Evolutionary conservation across 75 land plant species (phyloP), one percentile per base, ranked within the genome.

Genomic region (Cupressus sempervirens): DNA sequence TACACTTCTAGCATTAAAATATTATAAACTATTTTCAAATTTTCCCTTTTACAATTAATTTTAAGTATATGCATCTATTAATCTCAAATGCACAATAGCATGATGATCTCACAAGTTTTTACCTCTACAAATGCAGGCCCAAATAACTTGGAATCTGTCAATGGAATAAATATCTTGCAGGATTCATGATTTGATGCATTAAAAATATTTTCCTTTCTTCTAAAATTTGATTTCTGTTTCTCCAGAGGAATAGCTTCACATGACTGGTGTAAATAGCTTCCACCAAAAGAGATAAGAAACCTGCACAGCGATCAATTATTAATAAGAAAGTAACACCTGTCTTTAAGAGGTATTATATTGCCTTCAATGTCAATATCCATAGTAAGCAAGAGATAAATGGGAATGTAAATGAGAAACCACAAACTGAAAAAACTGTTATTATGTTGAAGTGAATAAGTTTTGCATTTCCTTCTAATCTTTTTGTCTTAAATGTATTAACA

Each of bases 41-140:
- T 38, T 76, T 76, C 41, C 38, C 26, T 76, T 38, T 76, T 26
- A n/a, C 50, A 23, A 23, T 10, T 40, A 40, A 26, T 4, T 79
- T 16, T 9, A 13, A 7, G 45, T 79, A 30, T 1, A 11, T n/a
- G 30, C 11, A 38, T 79, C 29, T 48, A 79, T 79, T 26, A n/a
- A 50, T 45, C 26, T 79, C 50, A 79, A 45, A 23, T 45, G 45
- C n/a, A 1, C 12, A 79, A 45, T 11, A 11, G 46, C 81, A 41
- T 79, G 26, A 41, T 79, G 45, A 38, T 41, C 81, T 43, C 81
- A 45, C 4, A 80, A 32, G 34, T 16, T 74, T 86, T 36, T 82
- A 96, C 99, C 98, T 98, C 99, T 83, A 96, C 84, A 84, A 93
- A 96, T 82, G 93, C 99, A 79, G 96, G 93, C 16, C 99, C 98